Percentiles rank a stretch among this genome's conserved stretches.
Conservation (phyloP, 2,329 filamentous ascomycete species). For the Aspergillus ochraceoroseus region DNA sequence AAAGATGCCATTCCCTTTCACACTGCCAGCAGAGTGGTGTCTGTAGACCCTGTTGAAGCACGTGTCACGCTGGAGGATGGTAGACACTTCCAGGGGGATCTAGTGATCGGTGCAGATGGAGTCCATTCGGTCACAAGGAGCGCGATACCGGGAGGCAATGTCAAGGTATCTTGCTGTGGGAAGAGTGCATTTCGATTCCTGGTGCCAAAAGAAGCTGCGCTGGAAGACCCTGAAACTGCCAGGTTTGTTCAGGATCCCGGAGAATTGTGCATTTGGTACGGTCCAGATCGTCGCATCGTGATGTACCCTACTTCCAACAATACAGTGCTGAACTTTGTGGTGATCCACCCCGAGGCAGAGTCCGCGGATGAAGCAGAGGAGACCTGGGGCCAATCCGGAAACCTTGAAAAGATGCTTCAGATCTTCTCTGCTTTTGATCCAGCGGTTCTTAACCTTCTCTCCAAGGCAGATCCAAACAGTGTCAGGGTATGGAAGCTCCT, state of each 20-base stretch:
- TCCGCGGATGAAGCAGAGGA: slow-evolving; percentile 33
- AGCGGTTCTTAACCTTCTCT: slow-evolving; percentile 27
- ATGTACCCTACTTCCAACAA: slow-evolving; percentile 45
- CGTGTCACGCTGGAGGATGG: slow-evolving; percentile 45
- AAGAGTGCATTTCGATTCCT: slow-evolving; percentile 55
- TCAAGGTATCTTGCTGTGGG: slow-evolving; percentile 44
- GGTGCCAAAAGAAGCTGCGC: slow-evolving; percentile 42
- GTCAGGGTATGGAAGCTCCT: slow-evolving; percentile 55
- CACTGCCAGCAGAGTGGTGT: slow-evolving; percentile 39
- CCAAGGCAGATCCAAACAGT: slow-evolving; percentile 38
- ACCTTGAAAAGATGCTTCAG: slow-evolving; percentile 12
- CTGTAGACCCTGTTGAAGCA: slow-evolving; percentile 37
- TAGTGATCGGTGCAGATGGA: slow-evolving; percentile 51
- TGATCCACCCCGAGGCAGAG: slow-evolving; percentile 47
- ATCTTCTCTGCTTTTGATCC: slow-evolving; percentile 38
- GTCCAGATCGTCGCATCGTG: slow-evolving; percentile 41
- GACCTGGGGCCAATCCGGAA: slow-evolving; percentile 6
- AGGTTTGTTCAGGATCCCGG: slow-evolving; percentile 35
- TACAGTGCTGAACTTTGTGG: slow-evolving; percentile 46
- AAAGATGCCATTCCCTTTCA: slow-evolving; percentile 39
- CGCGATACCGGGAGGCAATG: slow-evolving; percentile 22
- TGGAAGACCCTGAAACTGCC: slow-evolving; percentile 36
- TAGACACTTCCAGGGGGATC: slow-evolving; percentile 40
- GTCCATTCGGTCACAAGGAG: slow-evolving; percentile 35
- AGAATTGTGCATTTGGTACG: slow-evolving; percentile 41